Base-by-base conservation (phyloP, 495 filamentous ascomycete species). In the Articulospora tetracladia region DNA sequence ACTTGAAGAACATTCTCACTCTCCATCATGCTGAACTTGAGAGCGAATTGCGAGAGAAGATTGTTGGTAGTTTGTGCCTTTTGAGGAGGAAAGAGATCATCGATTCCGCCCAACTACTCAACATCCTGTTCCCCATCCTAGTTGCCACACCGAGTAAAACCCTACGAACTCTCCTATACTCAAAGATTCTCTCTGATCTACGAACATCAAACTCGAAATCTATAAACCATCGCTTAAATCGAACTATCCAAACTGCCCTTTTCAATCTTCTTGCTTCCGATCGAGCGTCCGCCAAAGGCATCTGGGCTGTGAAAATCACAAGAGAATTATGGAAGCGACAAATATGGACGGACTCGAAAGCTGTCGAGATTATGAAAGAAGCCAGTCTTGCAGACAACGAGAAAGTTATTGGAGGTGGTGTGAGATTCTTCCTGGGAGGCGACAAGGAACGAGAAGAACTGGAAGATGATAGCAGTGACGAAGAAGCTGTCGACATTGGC, bases 311-410 rank as follows among this genome's bases (percentile, higher is more conserved):
- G 46, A 96, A 93, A 69, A 74, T 96, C 46, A 92, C 91, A 26
- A 80, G 90, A 62, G 92, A 95, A 73, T 70, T 95, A 64, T 96
- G 91, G 92, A 92, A 87, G 69, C 78, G 92, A 51, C 85, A 93
- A 63, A 86, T 95, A 63, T 96, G 92, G 92, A 87, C 86, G 1
- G 91, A 96, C 72, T 79, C 90, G 1, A 91, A 91, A 69, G 83
- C 94, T 1, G 92, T 95, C 47, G 91, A 94, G 67, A 86, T 96
- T 48, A 97, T 97, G 92, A 94, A 94, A 76, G 89, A 94, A 73
- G 90, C 92, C 0, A 82, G 82, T 53, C 72, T 96, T 60, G 80
- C 88, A 1, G 85, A 93, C 32, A 93, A 96, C 62, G 88, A 91
- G 60, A 98, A 98, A 74, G 90, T 98, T 19, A 84, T 94, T 36